Evolutionary conservation across 768 basidiomycete species (phyloP).

Genomic region (Holtermannia corniformis): DNA sequence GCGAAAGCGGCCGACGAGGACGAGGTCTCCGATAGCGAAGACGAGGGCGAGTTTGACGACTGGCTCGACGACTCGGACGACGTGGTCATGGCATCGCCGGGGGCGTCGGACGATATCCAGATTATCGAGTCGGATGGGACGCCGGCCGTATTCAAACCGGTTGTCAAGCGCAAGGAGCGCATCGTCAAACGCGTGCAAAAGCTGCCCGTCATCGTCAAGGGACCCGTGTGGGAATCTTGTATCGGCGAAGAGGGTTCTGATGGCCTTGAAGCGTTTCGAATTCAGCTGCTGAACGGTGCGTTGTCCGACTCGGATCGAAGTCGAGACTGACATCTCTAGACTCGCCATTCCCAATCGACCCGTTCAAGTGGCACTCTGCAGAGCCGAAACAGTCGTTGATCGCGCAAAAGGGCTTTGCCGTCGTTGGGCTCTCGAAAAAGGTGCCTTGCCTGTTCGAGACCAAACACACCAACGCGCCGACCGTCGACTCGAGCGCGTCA

Average conservation of each 20-base stretch:
- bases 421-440: not conserved
- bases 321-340: conserved; percentile 20
- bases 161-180: conserved; percentile 24
- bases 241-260: conserved; percentile 61
- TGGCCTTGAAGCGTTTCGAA: conserved; percentile 61
- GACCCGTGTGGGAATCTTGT: conserved; percentile 66
- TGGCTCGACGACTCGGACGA: conserved; percentile 73
- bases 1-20: conserved; percentile 47
- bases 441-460: not conserved
- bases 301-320: too few relatives aligned
- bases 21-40: conserved; percentile 50
- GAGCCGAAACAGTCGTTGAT: conserved; percentile 21
- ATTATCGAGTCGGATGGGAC: conserved; percentile 16
- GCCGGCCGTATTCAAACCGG: conserved; percentile 3
- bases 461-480: not conserved
- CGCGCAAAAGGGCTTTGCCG: not conserved
- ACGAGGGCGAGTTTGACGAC: conserved; percentile 66
- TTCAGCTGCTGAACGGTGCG: conserved; percentile 77
- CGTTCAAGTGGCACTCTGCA: conserved; percentile 27
- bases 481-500: not conserved
- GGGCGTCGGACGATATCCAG: conserved; percentile 25
- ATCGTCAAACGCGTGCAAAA: conserved; percentile 59
- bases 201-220: conserved; percentile 69
- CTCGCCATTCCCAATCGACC: conserved; percentile 32
- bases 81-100: conserved; percentile 39